Conservation (phyloP, 768 basidiomycete species). For the Agrocybe praecox region DNA sequence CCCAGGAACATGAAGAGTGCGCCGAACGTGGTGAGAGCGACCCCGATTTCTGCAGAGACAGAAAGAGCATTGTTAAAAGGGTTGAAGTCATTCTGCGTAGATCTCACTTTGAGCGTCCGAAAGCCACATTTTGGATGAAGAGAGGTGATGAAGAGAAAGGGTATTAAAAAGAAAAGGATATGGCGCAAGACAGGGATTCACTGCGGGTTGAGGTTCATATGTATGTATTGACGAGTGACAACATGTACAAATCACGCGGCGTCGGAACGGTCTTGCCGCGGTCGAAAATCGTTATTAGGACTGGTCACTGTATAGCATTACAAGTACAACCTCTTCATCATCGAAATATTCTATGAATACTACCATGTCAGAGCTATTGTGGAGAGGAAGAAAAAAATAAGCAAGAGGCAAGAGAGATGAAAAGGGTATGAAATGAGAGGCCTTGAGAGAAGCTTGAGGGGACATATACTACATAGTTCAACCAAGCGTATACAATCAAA, state of each 20-base stretch:
- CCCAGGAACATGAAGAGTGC: constrained; percentile 96
- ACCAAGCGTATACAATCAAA: background rate
- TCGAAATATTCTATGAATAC: background rate
- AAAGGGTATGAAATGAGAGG: background rate
- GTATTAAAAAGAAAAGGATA: constrained; percentile 5
- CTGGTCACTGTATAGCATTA: background rate
- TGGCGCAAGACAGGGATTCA: constrained; percentile 1
- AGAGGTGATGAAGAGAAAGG: constrained; percentile 1
- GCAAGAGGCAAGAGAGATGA: background rate
- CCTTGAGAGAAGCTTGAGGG: background rate
- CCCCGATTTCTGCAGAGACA: constrained; percentile 85
- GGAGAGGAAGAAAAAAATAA: background rate
- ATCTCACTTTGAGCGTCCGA: constrained; percentile 68
- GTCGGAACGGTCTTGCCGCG: background rate
- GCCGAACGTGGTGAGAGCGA: constrained; percentile 95
- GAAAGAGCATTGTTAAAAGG: too few relatives aligned
- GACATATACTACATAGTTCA: background rate
- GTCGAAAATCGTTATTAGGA: background rate
- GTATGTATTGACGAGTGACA: background rate
- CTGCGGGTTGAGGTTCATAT: background rate
- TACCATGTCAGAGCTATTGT: background rate
- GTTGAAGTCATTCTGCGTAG: too few relatives aligned
- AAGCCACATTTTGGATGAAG: constrained; percentile 53
- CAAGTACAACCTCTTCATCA: background rate
- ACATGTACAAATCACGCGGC: background rate